Conservation (phyloP, 768 basidiomycete genomes). For the Mycena galopus region DNA sequence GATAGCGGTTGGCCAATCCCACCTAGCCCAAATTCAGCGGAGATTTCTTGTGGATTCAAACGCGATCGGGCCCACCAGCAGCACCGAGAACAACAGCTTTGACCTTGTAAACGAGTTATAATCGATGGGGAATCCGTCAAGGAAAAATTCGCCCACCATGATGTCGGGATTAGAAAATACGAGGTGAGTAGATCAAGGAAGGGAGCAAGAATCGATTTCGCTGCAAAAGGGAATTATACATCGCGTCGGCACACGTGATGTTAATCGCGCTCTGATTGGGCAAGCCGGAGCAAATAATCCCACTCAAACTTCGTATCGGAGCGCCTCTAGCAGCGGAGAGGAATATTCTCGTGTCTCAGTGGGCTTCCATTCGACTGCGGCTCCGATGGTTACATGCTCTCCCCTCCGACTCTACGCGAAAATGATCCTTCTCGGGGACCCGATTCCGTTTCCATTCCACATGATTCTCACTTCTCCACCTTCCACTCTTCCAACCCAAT, state of each 20-base stretch:
- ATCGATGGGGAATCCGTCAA: background rate
- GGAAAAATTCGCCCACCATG: background rate
- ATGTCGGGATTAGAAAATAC: background rate
- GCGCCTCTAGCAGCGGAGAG: no score
- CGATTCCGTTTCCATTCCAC: conserved; percentile 12
- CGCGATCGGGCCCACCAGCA: conserved; percentile 68
- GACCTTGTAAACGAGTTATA: conserved; percentile 40
- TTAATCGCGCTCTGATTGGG: background rate
- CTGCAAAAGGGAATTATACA: conserved; percentile 52
- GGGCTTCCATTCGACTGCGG: no score
- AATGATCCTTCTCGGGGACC: background rate
- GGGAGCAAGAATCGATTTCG: conserved; percentile 5
- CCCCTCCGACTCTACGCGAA: background rate
- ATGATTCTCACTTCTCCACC: conserved; percentile 8
- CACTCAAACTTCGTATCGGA: no score
- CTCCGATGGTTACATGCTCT: background rate
- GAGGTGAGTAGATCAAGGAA: conserved; percentile 28
- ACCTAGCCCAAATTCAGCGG: conserved; percentile 59
- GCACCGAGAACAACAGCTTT: conserved; percentile 98
- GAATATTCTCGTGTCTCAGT: no score
- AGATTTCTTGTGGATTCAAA: conserved; percentile 8
- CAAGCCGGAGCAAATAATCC: background rate
- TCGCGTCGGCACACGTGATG: conserved; percentile 29
- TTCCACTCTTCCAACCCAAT: conserved; percentile 29
- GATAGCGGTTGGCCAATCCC: conserved; percentile 98